Conservation (phyloP, 2,329 filamentous ascomycete genomes). For the Ploettnerulaceae sp. region DNA sequence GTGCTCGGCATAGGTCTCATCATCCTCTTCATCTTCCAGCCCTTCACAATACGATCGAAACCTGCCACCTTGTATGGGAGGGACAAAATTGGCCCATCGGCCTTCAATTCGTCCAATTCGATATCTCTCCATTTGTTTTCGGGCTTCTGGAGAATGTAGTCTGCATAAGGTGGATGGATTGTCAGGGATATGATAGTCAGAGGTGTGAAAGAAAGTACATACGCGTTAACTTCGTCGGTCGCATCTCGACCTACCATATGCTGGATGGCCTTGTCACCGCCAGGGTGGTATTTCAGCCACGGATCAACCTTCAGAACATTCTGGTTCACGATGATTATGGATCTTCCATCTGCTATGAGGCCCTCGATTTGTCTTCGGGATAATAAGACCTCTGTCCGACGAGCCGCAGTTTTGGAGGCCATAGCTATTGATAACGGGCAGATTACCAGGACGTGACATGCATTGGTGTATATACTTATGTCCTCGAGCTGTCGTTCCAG, state of each 20-base stretch:
- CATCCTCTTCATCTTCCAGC: conserved; percentile 34
- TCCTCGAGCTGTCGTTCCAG: too few relatives aligned
- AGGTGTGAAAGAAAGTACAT: conserved; percentile 36
- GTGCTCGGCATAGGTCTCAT: conserved; percentile 34
- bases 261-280: conserved; percentile 82
- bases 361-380: conserved; percentile 67
- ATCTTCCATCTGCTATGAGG: conserved; percentile 75
- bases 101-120: conserved; percentile 79
- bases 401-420: conserved; percentile 10
- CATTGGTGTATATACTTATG: too few relatives aligned
- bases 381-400: conserved; percentile 37
- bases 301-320: conserved; percentile 82
- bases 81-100: conserved; percentile 79
- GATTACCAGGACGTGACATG: not conserved
- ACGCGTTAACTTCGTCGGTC: conserved; percentile 91
- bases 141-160: conserved; percentile 76
- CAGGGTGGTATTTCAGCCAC: conserved; percentile 87
- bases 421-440: conserved; percentile 1
- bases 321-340: conserved; percentile 75
- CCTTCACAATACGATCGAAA: conserved; percentile 54
- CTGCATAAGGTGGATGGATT: conserved; percentile 40
- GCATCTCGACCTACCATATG: conserved; percentile 95
- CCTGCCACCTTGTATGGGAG: conserved; percentile 84
- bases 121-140: conserved; percentile 70
- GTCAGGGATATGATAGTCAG: not conserved